Conservation (phyloP, 2,329 filamentous ascomycete genomes). For the Penicillium sp. region DNA sequence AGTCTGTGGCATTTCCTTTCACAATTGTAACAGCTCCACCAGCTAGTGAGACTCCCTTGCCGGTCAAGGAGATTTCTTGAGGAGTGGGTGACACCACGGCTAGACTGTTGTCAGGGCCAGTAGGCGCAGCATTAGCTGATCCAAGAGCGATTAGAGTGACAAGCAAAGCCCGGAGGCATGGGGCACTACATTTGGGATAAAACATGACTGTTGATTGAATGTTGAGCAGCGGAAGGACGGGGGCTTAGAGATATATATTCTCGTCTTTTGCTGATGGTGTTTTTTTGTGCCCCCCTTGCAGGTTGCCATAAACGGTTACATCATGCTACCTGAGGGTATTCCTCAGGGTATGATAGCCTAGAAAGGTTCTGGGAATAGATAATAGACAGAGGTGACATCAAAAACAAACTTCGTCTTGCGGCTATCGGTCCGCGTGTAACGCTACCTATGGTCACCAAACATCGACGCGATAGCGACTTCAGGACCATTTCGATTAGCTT, state of each 20-base stretch:
- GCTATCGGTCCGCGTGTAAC: slow-evolving; percentile 7
- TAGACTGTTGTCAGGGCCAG: slow-evolving; percentile 9
- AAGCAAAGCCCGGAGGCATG: slow-evolving; percentile 14
- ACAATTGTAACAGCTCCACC: slow-evolving; percentile 23
- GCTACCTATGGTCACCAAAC: slow-evolving; percentile 2
- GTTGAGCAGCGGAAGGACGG: neutral
- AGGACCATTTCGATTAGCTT: neutral
- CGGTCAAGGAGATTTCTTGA: slow-evolving; percentile 19
- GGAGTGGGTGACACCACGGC: slow-evolving; percentile 17
- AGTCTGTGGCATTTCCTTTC: slow-evolving; percentile 22
- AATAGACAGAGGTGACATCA: slow-evolving; percentile 10
- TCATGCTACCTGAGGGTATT: slow-evolving; percentile 1
- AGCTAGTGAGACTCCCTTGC: slow-evolving; percentile 19
- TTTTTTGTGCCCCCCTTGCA: slow-evolving; percentile 12
- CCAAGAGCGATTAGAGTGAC: slow-evolving; percentile 9
- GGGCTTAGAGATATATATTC: neutral
- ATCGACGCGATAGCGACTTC: neutral
- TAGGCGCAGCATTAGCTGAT: slow-evolving; percentile 8
- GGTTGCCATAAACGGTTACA: slow-evolving; percentile 9
- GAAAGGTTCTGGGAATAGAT: neutral
- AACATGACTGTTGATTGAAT: slow-evolving; percentile 9
- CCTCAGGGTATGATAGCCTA: slow-evolving; percentile 5
- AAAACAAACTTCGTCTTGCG: slow-evolving; percentile 6
- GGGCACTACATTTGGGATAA: slow-evolving; percentile 7
- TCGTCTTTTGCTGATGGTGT: neutral